Base-by-base conservation (phyloP, 2,329 filamentous ascomycete genomes). In the Penicillium sp. region DNA sequence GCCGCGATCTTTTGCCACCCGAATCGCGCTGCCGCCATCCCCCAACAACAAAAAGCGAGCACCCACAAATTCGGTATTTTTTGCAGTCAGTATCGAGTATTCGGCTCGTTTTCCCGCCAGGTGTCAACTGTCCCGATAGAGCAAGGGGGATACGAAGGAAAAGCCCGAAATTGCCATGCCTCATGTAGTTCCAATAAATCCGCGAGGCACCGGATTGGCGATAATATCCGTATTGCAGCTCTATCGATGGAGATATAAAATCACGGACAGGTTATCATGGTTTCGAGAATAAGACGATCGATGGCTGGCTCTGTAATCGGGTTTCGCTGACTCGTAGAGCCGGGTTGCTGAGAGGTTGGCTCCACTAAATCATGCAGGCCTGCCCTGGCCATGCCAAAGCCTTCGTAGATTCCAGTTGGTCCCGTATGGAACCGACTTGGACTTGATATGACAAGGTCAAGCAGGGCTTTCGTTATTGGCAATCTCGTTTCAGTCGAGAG, bases 1-100 rank as follows among this genome's bases (percentile, higher is more conserved):
- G 51, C 58, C 58, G 58, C 22, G 42, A 9, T 24, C 38, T 50
- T 57, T 60, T 39, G 57, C 59, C 59, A 61, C 59, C 43, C 25
- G n/a, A 22, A 42, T 22, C 20, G 35, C 14, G 10, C 39, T 20
- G 35, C 42, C 48, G 48, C 25, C 10, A 24, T 30, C 16, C 28
- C 47, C 31, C 47, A 50, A 44, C 47, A 27, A 28, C 31, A 30
- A 31, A 44, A 16, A 27, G 3, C 11, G 33, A 18, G 27, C 41
- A 25, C 13, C 42, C 9, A 27, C 18, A 36, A 36, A 22, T 38
- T 18, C 11, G 18, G 18, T 33, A 35, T 25, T 41, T 31, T 38
- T 38, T 3, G 27, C 25, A 18, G 35, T 20, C 4, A 20, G 16
- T 22, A 11, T 38, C 10, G 35, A 38, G 35, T 20, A 11, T 11